A percentile compares a stretch with the other conserved stretches of the same genome.
These are phyloP conservation scores for Cutaneotrichosporon spelunceum DNA, from an alignment of 1,284 basidiomycete genomes.

Conservation along the genomic window DNA sequence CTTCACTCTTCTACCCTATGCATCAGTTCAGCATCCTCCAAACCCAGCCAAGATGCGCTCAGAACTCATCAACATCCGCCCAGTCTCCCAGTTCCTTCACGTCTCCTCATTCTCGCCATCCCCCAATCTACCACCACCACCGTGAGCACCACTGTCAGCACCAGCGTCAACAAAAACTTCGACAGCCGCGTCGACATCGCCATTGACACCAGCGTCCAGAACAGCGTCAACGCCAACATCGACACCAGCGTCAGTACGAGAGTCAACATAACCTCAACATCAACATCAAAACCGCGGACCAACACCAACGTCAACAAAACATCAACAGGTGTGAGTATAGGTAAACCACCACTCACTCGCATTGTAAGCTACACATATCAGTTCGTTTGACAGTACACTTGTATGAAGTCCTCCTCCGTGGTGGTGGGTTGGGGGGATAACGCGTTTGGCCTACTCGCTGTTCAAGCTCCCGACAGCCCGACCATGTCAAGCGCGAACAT, in stretches of 20 bases:
- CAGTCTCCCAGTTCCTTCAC: neutral
- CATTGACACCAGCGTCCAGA: too few relatives aligned
- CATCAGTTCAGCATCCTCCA: too few relatives aligned
- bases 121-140: neutral
- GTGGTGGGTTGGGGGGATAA: neutral
- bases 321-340: neutral
- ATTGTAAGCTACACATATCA: neutral
- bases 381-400: neutral
- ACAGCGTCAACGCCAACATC: too few relatives aligned
- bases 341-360: neutral
- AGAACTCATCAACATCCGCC: neutral
- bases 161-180: too few relatives aligned
- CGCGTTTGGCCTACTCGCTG: neutral
- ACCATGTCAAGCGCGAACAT: neutral
- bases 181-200: too few relatives aligned
- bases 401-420: neutral
- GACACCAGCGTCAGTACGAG: too few relatives aligned
- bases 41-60: too few relatives aligned
- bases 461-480: neutral
- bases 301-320: too few relatives aligned
- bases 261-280: too few relatives aligned
- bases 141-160: neutral
- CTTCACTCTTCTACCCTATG: too few relatives aligned
- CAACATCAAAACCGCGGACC: too few relatives aligned
- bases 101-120: neutral